These are phyloP conservation scores for Zizania latifolia DNA, from an alignment of 176 grass and related monocot species.

Conservation along the genomic window DNA sequence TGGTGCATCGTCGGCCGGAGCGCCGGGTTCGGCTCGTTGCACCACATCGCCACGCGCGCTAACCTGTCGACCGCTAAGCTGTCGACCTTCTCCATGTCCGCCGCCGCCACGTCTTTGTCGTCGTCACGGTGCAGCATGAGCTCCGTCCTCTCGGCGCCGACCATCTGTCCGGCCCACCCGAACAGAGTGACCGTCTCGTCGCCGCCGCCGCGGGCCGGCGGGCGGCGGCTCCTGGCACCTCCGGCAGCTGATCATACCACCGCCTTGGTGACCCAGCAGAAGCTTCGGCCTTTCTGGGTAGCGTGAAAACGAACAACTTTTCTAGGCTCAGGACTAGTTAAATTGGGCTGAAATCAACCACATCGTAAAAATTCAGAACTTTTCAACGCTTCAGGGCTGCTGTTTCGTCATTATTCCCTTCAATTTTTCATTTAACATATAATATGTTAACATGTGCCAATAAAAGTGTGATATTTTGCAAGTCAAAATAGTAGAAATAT, in stretches of 20 bases:
- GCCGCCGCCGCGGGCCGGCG: accelerated
- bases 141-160: not conserved
- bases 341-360: too few relatives aligned
- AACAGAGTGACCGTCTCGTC: slow-evolving; percentile 14
- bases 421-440: too few relatives aligned
- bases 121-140: not conserved
- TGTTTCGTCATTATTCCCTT: too few relatives aligned
- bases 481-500: too few relatives aligned
- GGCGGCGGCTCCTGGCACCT: not conserved
- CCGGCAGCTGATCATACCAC: slow-evolving; percentile 37
- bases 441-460: too few relatives aligned
- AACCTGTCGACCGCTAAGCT: slow-evolving; percentile 5
- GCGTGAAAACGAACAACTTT: too few relatives aligned
- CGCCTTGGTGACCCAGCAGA: too few relatives aligned
- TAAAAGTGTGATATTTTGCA: too few relatives aligned
- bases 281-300: too few relatives aligned
- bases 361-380: too few relatives aligned
- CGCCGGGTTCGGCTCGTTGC: slow-evolving; percentile 1
- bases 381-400: too few relatives aligned
- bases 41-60: slow-evolving; percentile 1
- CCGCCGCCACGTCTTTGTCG: not conserved
- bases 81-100: slow-evolving; percentile 1
- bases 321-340: too few relatives aligned
- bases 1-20: slow-evolving; percentile 15
- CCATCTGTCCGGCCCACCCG: slow-evolving; percentile 23